Base-by-base conservation (phyloP, 2,329 filamentous ascomycete species). In the Tolypocladium ophioglossoides region DNA sequence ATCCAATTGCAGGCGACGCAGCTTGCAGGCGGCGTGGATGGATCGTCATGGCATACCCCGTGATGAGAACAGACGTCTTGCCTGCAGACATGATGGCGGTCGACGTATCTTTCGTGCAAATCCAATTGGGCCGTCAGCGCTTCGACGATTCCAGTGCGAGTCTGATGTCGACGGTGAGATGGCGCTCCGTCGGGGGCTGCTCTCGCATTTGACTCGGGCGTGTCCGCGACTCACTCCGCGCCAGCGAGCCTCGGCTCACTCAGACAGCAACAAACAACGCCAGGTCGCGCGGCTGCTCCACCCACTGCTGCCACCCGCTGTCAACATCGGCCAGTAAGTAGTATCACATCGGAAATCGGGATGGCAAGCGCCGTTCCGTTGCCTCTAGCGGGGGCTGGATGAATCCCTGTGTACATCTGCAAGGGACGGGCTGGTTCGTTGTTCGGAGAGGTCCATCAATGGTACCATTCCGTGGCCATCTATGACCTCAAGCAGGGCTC, bases 41-140 rank as follows among this genome's bases (percentile, higher is more conserved):
- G 22, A 4, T 16, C 30, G 30, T 14, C n/a, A 27, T 16, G 5
- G 56, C 68, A 22, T 64, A 78, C 75, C 77, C 76, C 30, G 76
- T 79, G 56, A 79, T 76, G 34, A 79, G 69, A 16, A 78, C 76
- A 7, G 68, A 71, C 58, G 72, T 78, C 55, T 72, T 71, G 35
- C 53, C 46, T 50, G 54, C 37, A 7, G 58, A 52, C 66, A 66
- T 64, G 30, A 30, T 30, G 30, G 7, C 30, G 4, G 30, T 30
- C 7, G 30, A 5, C 5, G 24, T 0, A 6, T 22, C 3, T 27
- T 27, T 27, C 8, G 22, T 18, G 27, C 27, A 27, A 27, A 27
- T 41, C 8, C 40, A 16, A 7, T 16, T n/a, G 4, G 14, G 34
- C 11, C 32, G 32, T 3, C 11, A 12, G 34, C 34, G 34, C 34